These are phyloP conservation scores for Geranomyces michiganensis DNA, from an alignment of 192 early-diverging fungal species.

Conservation along the genomic window DNA sequence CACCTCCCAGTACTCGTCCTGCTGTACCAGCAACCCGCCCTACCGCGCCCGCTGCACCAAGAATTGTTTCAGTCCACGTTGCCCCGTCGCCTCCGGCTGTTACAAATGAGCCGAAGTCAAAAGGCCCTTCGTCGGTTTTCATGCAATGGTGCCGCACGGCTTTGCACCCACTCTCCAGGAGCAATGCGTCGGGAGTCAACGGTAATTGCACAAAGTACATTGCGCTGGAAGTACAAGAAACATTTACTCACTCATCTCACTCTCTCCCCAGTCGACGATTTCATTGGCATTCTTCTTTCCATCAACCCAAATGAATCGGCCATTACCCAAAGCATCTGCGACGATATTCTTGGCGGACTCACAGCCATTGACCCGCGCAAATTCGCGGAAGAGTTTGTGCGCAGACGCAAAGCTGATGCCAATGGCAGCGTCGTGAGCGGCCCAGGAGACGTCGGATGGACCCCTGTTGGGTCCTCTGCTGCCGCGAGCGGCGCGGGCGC, in stretches of 20 bases:
- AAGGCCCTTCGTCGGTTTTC: constrained; percentile 33
- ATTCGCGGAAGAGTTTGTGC: constrained; percentile 58
- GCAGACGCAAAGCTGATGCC: constrained; percentile 46
- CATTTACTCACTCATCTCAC: not conserved
- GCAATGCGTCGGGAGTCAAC: constrained; percentile 46
- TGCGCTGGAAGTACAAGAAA: too few species aligned
- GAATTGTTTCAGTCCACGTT: not conserved
- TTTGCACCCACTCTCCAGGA: constrained; percentile 40
- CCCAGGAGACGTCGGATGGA: constrained; percentile 26
- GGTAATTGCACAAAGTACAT: too few species aligned
- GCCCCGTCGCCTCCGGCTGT: constrained; percentile 17
- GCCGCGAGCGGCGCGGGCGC: constrained; percentile 11
- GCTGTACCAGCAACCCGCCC: constrained; percentile 22
- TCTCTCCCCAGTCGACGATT: constrained; percentile 52
- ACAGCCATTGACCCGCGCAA: constrained; percentile 63
- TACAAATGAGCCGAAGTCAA: not conserved
- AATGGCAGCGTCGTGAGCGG: constrained; percentile 28
- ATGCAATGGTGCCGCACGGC: constrained; percentile 50
- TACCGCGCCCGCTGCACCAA: constrained; percentile 12
- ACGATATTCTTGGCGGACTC: constrained; percentile 55
- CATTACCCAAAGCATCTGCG: constrained; percentile 51
- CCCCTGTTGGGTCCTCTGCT: constrained; percentile 8
- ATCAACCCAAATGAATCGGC: constrained; percentile 43
- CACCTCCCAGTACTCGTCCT: not conserved
- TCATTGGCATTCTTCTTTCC: constrained; percentile 55